Conservation (phyloP, 305 asterid genomes). For the Fraxinus velutina region DNA sequence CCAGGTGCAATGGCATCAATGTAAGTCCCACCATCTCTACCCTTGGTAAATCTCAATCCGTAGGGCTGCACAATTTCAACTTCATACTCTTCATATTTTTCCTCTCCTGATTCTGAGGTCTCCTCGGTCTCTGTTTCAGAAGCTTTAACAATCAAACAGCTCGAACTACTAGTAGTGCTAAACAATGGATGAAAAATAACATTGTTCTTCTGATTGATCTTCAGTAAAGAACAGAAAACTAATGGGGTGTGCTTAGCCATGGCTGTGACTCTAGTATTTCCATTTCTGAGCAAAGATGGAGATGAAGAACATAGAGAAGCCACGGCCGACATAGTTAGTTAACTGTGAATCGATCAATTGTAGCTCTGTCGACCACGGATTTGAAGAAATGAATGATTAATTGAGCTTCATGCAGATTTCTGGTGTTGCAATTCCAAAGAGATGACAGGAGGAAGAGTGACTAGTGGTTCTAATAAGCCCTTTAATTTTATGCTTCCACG, state of each 20-base stretch:
- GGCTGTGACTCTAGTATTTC: background rate
- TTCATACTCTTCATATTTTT: slow-evolving; percentile 62
- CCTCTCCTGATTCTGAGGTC: slow-evolving; percentile 28
- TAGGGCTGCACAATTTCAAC: slow-evolving; percentile 78
- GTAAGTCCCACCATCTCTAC: slow-evolving; percentile 91
- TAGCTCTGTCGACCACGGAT: background rate
- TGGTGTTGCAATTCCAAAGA: slow-evolving; percentile 6
- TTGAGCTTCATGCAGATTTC: background rate
- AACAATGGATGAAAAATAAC: slow-evolving; percentile 18
- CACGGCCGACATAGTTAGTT: slow-evolving; percentile 28
- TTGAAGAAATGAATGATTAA: background rate
- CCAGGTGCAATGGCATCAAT: slow-evolving; percentile 94
- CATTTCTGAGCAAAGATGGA: slow-evolving; percentile 31
- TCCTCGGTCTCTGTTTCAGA: slow-evolving; percentile 39
- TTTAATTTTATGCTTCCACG: slow-evolving; percentile 50
- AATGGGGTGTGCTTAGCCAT: slow-evolving; percentile 40
- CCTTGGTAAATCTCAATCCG: slow-evolving; percentile 77
- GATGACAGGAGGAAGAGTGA: slow-evolving; percentile 17
- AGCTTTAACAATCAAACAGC: slow-evolving; percentile 36
- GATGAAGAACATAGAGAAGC: slow-evolving; percentile 61
- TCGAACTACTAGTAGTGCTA: background rate
- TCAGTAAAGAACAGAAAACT: slow-evolving; percentile 39
- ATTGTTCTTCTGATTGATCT: slow-evolving; percentile 26
- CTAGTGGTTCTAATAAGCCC: slow-evolving; percentile 46
- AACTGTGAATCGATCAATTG: background rate